Evolutionary conservation across 2,329 filamentous ascomycete species (phyloP), one percentile per base, ranked within the genome.

Genomic region (Scedosporium apiospermum): DNA sequence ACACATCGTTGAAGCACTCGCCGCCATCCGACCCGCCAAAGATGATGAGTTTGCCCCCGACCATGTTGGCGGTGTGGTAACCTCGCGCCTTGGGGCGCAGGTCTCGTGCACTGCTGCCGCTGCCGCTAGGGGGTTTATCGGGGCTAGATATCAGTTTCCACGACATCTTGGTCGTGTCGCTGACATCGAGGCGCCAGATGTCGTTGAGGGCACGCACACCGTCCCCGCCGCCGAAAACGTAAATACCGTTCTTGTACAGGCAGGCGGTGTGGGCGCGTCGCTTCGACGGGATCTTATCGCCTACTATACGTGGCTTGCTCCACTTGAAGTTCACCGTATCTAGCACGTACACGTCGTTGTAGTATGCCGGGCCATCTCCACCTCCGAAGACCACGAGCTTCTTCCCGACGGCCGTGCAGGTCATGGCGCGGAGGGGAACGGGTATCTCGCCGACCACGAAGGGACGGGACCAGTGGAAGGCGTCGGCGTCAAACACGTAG

Each of bases 21-120:
- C 84, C 85, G 66, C 87, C 87, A 70, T 89, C 87, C 3, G 84
- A 88, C 41, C 87, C 87, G 46, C 87, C 87, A 70, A 83, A 89
- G 68, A 89, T 85, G 71, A 89, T 88, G 65, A 89, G 81, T 74
- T 89, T 89, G 73, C 81, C 82, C 66, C 86, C 86, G 53, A 89
- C 86, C 81, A 89, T 88, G 70, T 89, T 89, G 66, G 87, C 86
- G 4, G 87, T 89, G 71, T 89, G 87, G 70, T 89, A 89, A 60
- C 87, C 87, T 58, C 87, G 77, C 21, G 87, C 84, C 69, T 85
- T 87, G 21, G 87, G 87, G 57, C 79, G 78, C 58, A 71, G 69
- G 63, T 80, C 79, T 63, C 34, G 9, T 4, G 34, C 9, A 10
- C 63, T 61, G 41, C 63, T 60, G 41, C 60, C 62, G 38, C 65